phyloP scores from a whole-genome alignment of 108 stramenopile genomes.

The Nitzschia putrida region DNA sequence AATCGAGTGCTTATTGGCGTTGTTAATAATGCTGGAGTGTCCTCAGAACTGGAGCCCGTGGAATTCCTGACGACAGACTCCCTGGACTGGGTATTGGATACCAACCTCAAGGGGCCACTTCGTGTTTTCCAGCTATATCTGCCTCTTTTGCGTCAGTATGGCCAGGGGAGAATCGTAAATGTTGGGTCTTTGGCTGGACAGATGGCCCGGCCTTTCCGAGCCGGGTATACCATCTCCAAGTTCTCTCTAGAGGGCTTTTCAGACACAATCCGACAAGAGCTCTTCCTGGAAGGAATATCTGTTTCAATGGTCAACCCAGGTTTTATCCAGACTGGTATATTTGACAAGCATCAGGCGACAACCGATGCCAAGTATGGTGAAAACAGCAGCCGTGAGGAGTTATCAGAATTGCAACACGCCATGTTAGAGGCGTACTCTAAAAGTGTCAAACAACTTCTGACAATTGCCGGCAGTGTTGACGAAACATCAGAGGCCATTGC shows the following conservation, averaged over 20 bases:
- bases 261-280: not conserved
- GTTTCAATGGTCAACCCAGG: slow-evolving; percentile 4
- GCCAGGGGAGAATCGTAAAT: not conserved
- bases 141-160: not conserved
- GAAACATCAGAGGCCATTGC: not conserved
- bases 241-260: not conserved
- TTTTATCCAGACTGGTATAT: not conserved
- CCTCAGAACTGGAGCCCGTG: not conserved
- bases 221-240: not conserved
- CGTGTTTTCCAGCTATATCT: not conserved
- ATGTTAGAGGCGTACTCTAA: not conserved
- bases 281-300: not conserved
- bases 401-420: not conserved
- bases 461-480: not conserved
- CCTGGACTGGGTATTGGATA: not conserved
- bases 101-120: not conserved
- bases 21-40: not conserved
- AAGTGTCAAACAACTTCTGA: not conserved
- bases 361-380: slow-evolving; percentile 3
- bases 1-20: not conserved
- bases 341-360: slow-evolving; percentile 1
- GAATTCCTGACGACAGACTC: not conserved
- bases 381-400: not conserved
- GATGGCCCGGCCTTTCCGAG: not conserved
- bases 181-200: not conserved